Percentiles rank a stretch among this genome's conserved stretches.
Evolutionary conservation across 1,139 yeast genomes (phyloP).

Genomic region (Casaregolazyma suthepensis): DNA sequence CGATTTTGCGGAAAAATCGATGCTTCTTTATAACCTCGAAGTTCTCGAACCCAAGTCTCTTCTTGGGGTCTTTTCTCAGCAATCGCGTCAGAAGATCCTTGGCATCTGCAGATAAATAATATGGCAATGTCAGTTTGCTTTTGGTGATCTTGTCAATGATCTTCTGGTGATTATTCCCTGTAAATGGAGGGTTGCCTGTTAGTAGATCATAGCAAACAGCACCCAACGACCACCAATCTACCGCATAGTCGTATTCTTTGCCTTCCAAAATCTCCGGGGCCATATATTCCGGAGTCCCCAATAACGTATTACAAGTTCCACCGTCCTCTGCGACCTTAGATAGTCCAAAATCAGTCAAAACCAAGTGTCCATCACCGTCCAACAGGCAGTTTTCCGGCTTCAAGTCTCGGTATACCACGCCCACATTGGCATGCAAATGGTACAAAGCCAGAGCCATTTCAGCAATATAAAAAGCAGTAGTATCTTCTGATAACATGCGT

Average conservation of each 20-base stretch:
- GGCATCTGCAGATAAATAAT: conserved; percentile 75
- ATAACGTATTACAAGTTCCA: conserved; percentile 60
- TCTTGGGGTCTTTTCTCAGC: conserved; percentile 65
- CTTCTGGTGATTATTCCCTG: conserved; percentile 78
- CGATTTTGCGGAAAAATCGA: conserved; percentile 69
- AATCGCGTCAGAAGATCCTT: conserved; percentile 72
- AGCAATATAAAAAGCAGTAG: conserved; percentile 77
- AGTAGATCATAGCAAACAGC: conserved; percentile 82
- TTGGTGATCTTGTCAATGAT: conserved; percentile 77
- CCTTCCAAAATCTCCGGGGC: conserved; percentile 92
- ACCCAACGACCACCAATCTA: conserved; percentile 98
- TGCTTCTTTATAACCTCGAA: conserved; percentile 68
- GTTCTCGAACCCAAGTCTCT: conserved; percentile 60
- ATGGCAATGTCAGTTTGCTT: conserved; percentile 66
- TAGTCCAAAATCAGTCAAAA: conserved; percentile 86
- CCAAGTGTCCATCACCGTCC: conserved; percentile 71
- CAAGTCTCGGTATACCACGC: conserved; percentile 84
- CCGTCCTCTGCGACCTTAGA: conserved; percentile 63
- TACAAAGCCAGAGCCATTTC: conserved; percentile 78
- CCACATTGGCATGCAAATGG: conserved; percentile 72
- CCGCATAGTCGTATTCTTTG: conserved; percentile 75
- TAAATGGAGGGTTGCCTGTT: conserved; percentile 91
- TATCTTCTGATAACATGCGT: conserved; percentile 76
- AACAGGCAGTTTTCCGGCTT: conserved; percentile 92
- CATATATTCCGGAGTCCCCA: conserved; percentile 95